Base-by-base conservation (phyloP, 305 asterid species). In the Salvia sclarea region DNA sequence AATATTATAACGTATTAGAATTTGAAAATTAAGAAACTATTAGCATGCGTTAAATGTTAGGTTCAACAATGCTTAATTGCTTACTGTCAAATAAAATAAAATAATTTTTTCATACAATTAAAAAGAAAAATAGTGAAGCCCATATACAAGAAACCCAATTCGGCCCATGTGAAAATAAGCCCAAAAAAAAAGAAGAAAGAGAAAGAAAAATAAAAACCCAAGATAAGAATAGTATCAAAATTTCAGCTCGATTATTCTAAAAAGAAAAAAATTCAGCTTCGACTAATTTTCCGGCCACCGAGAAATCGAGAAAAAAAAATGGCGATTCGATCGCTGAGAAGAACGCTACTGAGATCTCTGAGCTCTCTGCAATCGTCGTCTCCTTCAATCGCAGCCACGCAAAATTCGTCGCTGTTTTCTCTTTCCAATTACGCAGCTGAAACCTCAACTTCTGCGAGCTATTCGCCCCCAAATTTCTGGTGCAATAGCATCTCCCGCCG, bases 251-350 rank as follows among this genome's bases (percentile, higher is more conserved):
- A n/a, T n/a, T n/a, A n/a, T n/a, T n/a, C n/a, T n/a, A n/a, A n/a
- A n/a, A n/a, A n/a, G n/a, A n/a, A n/a, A n/a, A n/a, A 35, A 53
- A 24, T 30, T 54, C 17, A 5, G 55, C 53, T 38, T 3, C 53
- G 49, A 24, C 0, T 60, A 12, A 9, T 17, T 41, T 8, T 52
- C 56, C 47, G 68, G 22, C 40, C 2, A 75, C 28, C 33, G 69
- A 40, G 74, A 53, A 73, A 61, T 67, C 58, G 40, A 24, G 59
- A 68, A 69, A 61, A 69, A 28, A 6, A 28, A 54, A 83, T 81
- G 92, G 85, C 82, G n/a, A 30, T 68, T 64, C 72, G 77, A 56
- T 68, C 76, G 14, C 69, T 82, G 72, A 70, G 81, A 33, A 81
- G 78, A 61, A 38, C 81, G 35, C 17, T 73, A 45, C 49, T 57